These are phyloP conservation scores for Taiwanofungus camphoratus DNA, from an alignment of 1,284 basidiomycete species.

Conservation along the genomic window DNA sequence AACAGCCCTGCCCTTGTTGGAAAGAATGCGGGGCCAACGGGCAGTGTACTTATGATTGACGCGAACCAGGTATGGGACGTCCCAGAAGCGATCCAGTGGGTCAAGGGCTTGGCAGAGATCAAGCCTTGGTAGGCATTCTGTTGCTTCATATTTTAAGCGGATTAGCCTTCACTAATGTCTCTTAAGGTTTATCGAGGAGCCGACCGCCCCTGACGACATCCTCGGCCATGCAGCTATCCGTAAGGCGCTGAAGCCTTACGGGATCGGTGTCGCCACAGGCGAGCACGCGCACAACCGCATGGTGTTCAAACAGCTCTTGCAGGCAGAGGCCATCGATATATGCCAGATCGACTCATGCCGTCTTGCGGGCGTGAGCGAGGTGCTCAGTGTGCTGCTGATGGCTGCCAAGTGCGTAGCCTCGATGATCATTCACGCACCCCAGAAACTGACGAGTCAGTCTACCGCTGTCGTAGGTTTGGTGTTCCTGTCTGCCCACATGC, in stretches of 20 bases:
- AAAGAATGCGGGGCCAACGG: slow-evolving; percentile 94
- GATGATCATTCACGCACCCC: slow-evolving; percentile 3
- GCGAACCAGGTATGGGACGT: slow-evolving; percentile 98
- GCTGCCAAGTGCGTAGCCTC: slow-evolving; percentile 66
- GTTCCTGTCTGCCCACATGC: slow-evolving; percentile 92
- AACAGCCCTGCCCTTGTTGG: slow-evolving; percentile 59
- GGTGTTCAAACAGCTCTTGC: slow-evolving; percentile 95
- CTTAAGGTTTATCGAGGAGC: slow-evolving; percentile 89
- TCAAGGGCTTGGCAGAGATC: slow-evolving; percentile 73
- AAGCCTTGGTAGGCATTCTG: slow-evolving; percentile 72
- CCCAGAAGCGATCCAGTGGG: slow-evolving; percentile 87
- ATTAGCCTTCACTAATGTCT: slow-evolving; percentile 1
- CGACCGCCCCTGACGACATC: slow-evolving; percentile 89
- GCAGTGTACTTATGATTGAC: slow-evolving; percentile 94
- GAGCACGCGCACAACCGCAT: slow-evolving; percentile 96
- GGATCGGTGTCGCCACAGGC: slow-evolving; percentile 92
- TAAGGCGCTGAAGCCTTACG: slow-evolving; percentile 72
- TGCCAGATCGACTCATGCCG: slow-evolving; percentile 94
- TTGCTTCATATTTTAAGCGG: not conserved
- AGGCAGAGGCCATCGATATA: slow-evolving; percentile 93
- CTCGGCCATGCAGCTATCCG: slow-evolving; percentile 82
- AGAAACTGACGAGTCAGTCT: slow-evolving; percentile 1
- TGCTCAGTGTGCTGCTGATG: slow-evolving; percentile 91
- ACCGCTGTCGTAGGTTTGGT: slow-evolving; percentile 53
- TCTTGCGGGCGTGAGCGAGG: slow-evolving; percentile 89